Evolutionary conservation across 108 stramenopile species (phyloP), one percentile per base, ranked within the genome.

Genomic region (Cyclostephanos tholiformis): DNA sequence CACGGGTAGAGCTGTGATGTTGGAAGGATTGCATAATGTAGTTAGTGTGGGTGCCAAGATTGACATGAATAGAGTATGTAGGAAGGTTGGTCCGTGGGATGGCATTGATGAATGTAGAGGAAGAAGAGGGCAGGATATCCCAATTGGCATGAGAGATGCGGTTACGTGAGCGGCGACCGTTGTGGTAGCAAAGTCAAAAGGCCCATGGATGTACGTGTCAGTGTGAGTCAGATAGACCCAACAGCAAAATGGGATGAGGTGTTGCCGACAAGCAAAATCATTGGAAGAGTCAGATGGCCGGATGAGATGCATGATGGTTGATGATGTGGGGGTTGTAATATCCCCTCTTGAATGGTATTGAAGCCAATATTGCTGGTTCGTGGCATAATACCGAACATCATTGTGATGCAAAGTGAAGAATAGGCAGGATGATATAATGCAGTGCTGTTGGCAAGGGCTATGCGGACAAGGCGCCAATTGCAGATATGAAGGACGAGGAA

Each of bases 401-500:
- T n/a, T n/a, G n/a, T n/a, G n/a, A n/a, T n/a, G n/a, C n/a, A n/a
- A n/a, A n/a, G n/a, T n/a, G n/a, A n/a, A 25, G 25, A 12, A 26
- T 57, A 10, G 5, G 20, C 12, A 26, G 56, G 23, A 25, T 57
- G 56, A 25, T n/a, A n/a, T n/a, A n/a, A n/a, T n/a, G n/a, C n/a
- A n/a, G n/a, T n/a, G n/a, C n/a, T n/a, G n/a, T n/a, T n/a, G n/a
- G n/a, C n/a, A n/a, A n/a, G n/a, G n/a, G n/a, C n/a, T n/a, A n/a
- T n/a, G n/a, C n/a, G n/a, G n/a, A n/a, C n/a, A n/a, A n/a, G n/a
- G n/a, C n/a, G n/a, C n/a, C n/a, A n/a, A n/a, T n/a, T n/a, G n/a
- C n/a, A n/a, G 32, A 72, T 30, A 23, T 63, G 60, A 7, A 72
- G 30, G 22, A 72, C 71, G 4, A 16, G 2, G 2, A 70, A 32